Evolutionary conservation across 257 asterid species (phyloP).

Genomic region (Solanum stenotomum): DNA sequence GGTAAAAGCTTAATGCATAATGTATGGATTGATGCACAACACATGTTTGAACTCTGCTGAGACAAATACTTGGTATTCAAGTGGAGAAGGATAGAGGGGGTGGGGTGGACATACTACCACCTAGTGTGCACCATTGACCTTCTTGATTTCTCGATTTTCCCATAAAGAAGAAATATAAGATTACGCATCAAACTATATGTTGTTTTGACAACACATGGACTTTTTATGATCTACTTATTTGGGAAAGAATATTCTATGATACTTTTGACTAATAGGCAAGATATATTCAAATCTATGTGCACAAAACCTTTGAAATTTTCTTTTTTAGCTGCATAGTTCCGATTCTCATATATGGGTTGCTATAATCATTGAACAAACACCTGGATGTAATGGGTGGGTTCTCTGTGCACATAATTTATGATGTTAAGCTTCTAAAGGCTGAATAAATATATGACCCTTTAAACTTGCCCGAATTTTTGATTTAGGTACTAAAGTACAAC

Average conservation of each 20-base stretch:
- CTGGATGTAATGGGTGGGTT: not conserved
- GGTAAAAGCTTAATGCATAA: not conserved
- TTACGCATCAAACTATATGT: not conserved
- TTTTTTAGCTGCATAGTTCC: not conserved
- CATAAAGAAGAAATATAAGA: not conserved
- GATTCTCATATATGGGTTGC: not conserved
- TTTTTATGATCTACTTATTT: not conserved
- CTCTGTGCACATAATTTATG: not conserved
- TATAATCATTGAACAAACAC: not conserved
- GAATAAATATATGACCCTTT: not conserved
- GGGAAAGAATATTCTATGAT: not conserved
- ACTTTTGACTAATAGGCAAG: not conserved
- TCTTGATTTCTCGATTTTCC: not conserved
- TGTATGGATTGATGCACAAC: not conserved
- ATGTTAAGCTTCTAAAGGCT: not conserved
- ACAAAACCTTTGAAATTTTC: not conserved
- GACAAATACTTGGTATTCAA: not conserved
- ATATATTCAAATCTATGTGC: not conserved
- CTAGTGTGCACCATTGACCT: not conserved
- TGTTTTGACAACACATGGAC: not conserved
- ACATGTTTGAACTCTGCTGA: not conserved
- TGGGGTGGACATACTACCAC: not conserved
- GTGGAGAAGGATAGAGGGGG: not conserved
- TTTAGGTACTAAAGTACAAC: not conserved
- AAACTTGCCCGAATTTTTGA: not conserved